Percentiles rank a stretch among this genome's conserved stretches.
Evolutionary conservation across 2,329 filamentous ascomycete genomes (phyloP).

Genomic region (Xylaria sp.): DNA sequence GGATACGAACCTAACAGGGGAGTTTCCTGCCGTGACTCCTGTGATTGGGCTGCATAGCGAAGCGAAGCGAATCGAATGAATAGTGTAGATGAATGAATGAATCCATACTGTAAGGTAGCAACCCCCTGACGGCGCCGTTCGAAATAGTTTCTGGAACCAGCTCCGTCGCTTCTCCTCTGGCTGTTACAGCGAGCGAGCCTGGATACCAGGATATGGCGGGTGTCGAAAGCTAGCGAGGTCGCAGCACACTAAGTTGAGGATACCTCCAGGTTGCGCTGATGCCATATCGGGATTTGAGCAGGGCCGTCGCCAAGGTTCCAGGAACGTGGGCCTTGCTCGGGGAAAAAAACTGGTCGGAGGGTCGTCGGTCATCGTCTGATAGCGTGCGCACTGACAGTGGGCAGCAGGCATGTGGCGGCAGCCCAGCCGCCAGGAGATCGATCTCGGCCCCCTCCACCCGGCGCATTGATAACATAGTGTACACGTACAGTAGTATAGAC

Average conservation of each 20-base stretch:
- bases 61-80: no score
- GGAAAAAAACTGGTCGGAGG: neutral
- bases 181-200: neutral
- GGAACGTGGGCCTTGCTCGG: slow-evolving; percentile 8
- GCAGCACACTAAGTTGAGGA: no score
- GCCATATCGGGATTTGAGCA: no score
- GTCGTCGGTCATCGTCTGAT: slow-evolving; percentile 2
- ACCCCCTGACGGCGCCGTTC: neutral
- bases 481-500: neutral
- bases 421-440: slow-evolving; percentile 6
- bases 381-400: slow-evolving; percentile 10
- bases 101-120: neutral
- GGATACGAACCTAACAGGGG: neutral
- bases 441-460: neutral
- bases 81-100: no score
- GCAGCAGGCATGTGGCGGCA: slow-evolving; percentile 1
- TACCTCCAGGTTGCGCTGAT: no score
- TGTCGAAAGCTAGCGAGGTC: neutral
- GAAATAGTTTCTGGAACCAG: neutral
- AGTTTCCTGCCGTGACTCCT: neutral
- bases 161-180: neutral
- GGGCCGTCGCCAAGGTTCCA: slow-evolving; percentile 7
- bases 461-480: neutral
- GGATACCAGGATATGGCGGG: neutral
- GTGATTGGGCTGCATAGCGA: neutral